Evolutionary conservation across 352 stramenopile genomes (phyloP), one percentile per base, ranked within the genome.

Genomic region (Phytopythium oedochilum): DNA sequence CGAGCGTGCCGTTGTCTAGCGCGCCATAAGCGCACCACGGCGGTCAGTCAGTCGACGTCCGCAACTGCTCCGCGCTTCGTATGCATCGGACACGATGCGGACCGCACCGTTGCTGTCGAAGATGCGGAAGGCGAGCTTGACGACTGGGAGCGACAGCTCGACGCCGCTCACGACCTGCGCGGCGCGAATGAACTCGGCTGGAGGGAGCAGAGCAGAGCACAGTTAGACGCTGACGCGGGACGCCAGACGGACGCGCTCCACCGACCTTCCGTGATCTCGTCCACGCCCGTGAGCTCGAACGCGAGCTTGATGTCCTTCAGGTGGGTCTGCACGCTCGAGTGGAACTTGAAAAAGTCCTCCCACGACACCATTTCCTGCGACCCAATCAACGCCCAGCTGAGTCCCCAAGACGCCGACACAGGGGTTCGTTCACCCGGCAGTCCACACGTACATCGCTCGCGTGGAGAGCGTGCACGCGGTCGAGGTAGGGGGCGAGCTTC

Each of bases 321-420:
- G 38, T 89, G 68, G 63, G 59, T 83, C 59, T 89, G 74, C 18
- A 92, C 76, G 58, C 83, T 64, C 51, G 83, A 88, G 68, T 92
- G 73, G 55, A 92, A 92, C 5, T 71, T 65, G 51, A 71, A 86
- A 49, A 89, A 89, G 42, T 92, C 77, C 15, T 83, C 70, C 79
- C 78, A 92, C 3, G 64, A 84, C 36, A 89, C 77, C 23, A 77
- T 56, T 34, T 76, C 73, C 73, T 88, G 48, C 7, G 36, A 11
- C 42, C 11, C 28, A 11, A n/a, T n/a, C n/a, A n/a, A n/a, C n/a
- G n/a, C n/a, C n/a, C n/a, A n/a, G n/a, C n/a, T n/a, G n/a, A n/a
- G n/a, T n/a, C n/a, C n/a, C n/a, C n/a, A n/a, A n/a, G n/a, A n/a
- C n/a, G n/a, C n/a, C n/a, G n/a, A n/a, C n/a, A n/a, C n/a, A n/a